phyloP scores from a whole-genome alignment of 2,329 filamentous ascomycete species.

The Cadophora sp. region DNA sequence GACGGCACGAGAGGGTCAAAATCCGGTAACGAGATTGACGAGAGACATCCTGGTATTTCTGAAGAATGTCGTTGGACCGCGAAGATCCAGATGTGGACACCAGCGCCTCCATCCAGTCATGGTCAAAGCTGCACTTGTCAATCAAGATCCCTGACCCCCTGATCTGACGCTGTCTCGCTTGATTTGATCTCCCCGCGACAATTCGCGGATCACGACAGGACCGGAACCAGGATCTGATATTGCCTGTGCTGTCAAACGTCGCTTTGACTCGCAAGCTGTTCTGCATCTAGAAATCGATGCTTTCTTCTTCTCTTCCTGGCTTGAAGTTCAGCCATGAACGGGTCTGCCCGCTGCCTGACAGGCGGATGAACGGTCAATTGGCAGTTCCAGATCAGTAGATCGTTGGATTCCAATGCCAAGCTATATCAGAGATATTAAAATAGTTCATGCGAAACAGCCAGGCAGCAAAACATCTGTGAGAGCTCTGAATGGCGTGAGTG shows the following conservation, averaged over 20 bases:
- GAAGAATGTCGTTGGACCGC: conserved; percentile 14
- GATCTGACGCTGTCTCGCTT: conserved; percentile 1
- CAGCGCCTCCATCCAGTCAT: conserved; percentile 16
- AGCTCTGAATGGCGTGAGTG: neutral
- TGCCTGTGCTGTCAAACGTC: neutral
- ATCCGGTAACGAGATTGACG: conserved; percentile 21
- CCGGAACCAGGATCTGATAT: conserved; percentile 8
- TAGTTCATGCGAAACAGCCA: neutral
- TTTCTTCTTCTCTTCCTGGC: conserved; percentile 15
- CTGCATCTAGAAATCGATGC: conserved; percentile 21
- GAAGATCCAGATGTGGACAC: neutral
- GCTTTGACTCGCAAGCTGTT: conserved; percentile 20
- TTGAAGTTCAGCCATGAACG: conserved; percentile 17
- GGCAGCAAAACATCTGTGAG: neutral
- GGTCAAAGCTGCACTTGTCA: conserved; percentile 6
- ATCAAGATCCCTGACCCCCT: conserved; percentile 10
- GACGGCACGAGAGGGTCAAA: conserved; percentile 9
- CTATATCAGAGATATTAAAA: neutral
- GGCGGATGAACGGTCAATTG: conserved; percentile 6
- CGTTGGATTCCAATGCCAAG: neutral
- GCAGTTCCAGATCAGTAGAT: neutral
- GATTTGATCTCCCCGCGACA: neutral
- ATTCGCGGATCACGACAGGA: neutral
- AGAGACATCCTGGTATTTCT: conserved; percentile 5
- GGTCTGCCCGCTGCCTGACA: conserved; percentile 8